A percentile compares a stretch with the other conserved stretches of the same genome.
These are phyloP conservation scores for Ophiosphaerella korrae DNA, from an alignment of 2,329 filamentous ascomycete genomes.

Conservation along the genomic window DNA sequence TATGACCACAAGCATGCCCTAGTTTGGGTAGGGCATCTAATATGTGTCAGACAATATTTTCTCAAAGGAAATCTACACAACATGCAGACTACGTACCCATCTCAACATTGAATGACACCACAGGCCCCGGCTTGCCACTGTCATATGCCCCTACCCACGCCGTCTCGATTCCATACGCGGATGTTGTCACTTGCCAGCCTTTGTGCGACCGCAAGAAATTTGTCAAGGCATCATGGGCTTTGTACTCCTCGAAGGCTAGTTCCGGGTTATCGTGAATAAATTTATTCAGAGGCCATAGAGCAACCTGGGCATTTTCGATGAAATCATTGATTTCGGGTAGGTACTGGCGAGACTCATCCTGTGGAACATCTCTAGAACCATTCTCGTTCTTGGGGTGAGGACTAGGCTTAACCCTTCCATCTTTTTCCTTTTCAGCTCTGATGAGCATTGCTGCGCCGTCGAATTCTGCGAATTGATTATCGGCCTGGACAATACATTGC, in stretches of 20 bases:
- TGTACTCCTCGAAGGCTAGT: constrained; percentile 25
- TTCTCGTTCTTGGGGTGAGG: not conserved
- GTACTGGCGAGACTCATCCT: not conserved
- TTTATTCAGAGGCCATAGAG: constrained; percentile 6
- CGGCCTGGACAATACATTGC: too few relatives aligned
- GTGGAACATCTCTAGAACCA: not conserved
- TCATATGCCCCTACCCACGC: constrained; percentile 60
- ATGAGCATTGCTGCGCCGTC: not conserved
- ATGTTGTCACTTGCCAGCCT: constrained; percentile 58
- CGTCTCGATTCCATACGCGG: constrained; percentile 58
- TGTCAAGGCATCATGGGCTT: constrained; percentile 28
- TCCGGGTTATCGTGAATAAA: constrained; percentile 25
- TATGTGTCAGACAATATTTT: not conserved
- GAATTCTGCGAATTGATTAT: too few relatives aligned
- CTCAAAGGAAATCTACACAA: too few relatives aligned
- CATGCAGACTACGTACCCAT: constrained; percentile 22
- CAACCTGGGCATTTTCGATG: not conserved
- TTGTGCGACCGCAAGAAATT: constrained; percentile 37
- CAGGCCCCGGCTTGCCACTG: constrained; percentile 53
- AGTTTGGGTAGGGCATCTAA: constrained; percentile 56
- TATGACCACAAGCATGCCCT: constrained; percentile 62
- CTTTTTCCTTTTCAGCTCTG: not conserved
- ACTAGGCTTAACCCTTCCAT: not conserved
- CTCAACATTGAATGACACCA: constrained; percentile 53
- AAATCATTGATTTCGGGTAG: not conserved